Evolutionary conservation across 768 basidiomycete genomes (phyloP), one percentile per base, ranked within the genome.

Genomic region (Mycena latifolia): DNA sequence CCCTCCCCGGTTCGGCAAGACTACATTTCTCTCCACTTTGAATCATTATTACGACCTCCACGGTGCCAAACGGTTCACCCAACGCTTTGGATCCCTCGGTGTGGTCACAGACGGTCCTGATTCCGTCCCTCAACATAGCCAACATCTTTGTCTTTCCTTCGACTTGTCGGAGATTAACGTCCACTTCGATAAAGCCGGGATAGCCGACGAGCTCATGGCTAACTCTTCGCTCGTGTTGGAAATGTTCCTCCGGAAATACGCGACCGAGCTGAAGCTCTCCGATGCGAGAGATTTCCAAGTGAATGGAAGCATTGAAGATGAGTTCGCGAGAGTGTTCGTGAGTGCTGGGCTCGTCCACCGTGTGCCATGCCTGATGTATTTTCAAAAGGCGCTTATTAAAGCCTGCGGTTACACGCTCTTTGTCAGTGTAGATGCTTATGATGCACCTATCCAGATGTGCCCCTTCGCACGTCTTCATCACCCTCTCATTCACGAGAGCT

Each of bases 381-480:
- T 15, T 9, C 37, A 66, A 59, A 28, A 35, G 18, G n/a, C n/a
- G n/a, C 48, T 66, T 0, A 60, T 67, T 15, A 35, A 12, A 17
- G 54, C 60, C 17, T 20, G 39, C 5, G 60, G 55, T 15, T 22
- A 57, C 35, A 67, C 48, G 2, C 59, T 67, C 5, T 67, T 67
- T 17, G 65, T 67, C 15, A 35, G 41, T 2, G 55, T 67, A 2
- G 65, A 67, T 25, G 41, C 43, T 18, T 67, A 61, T 35, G 65
- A 67, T 22, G 31, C 33, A 8, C 65, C 60, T 14, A 50, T 20
- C 17, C 48, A 18, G 14, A 5, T 27, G 24, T 41, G 50, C 27
- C n/a, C 46, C 22, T 18, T 45, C 25, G 51, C 46, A 15, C 39
- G 29, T 35, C 10, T 43, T 1, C 15, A 8, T 18, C 11, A 46